A percentile compares a stretch with the other conserved stretches of the same genome.
phyloP scores from a whole-genome alignment of 306 rosid species.

The Castanea mollissima region DNA sequence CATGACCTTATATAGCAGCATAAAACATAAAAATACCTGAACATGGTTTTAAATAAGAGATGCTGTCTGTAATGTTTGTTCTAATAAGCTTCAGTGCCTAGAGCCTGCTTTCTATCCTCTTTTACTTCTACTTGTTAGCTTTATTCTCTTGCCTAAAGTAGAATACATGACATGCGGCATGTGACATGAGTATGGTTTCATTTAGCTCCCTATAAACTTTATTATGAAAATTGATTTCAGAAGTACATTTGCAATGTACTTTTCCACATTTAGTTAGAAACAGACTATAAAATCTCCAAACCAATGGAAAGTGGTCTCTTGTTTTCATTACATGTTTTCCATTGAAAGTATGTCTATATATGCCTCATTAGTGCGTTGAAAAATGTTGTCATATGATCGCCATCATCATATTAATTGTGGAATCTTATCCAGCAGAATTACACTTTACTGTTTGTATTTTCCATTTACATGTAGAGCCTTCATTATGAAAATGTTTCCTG shows the following conservation, averaged over 20 bases:
- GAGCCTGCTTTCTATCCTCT: neutral
- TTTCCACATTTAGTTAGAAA: neutral
- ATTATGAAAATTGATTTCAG: neutral
- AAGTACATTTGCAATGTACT: neutral
- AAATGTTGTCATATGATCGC: neutral
- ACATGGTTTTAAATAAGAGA: neutral
- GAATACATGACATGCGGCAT: neutral
- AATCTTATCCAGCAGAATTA: neutral
- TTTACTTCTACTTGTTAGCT: neutral
- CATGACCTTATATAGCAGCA: neutral
- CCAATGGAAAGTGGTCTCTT: neutral
- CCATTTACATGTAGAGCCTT: constrained; percentile 2
- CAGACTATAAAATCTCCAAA: neutral
- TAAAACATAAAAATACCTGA: neutral
- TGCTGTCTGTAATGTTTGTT: neutral
- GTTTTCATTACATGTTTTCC: neutral
- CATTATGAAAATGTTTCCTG: neutral
- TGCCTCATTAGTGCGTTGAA: neutral
- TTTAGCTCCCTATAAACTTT: neutral
- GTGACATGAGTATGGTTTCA: neutral
- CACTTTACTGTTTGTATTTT: constrained; percentile 15
- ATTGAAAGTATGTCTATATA: neutral
- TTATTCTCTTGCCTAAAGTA: neutral
- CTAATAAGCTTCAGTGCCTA: neutral
- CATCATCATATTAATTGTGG: neutral